Evolutionary conservation across 345 rosid genomes (phyloP), one percentile per base, ranked within the genome.

Genomic region (Populus euphratica): DNA sequence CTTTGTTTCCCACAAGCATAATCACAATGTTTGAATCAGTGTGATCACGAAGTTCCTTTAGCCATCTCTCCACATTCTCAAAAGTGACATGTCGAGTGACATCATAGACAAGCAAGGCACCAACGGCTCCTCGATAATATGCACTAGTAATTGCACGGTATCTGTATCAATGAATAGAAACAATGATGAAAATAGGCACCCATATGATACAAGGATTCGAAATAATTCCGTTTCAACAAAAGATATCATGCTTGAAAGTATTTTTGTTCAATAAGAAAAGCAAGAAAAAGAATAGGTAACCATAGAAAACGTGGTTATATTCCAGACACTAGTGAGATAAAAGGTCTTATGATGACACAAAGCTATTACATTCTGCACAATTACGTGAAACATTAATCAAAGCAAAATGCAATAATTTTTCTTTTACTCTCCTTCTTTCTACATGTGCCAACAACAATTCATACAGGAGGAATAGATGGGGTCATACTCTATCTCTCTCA

Each of bases 1-100:
- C 82, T 75, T 80, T 80, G 79, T 80, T 80, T 17, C 79, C 79
- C 44, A 80, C 82, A 6, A 80, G 82, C 82, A 80, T 80, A 38
- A 80, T 75, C 38, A 80, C 82, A 36, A 80, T 80, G 78, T 70
- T 80, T 39, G 79, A 70, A 35, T 80, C 82, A 3, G 82, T 80
- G 47, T 80, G 82, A 36, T 80, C 82, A 8, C 79, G 64, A 39
- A 80, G 82, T 64, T 80, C 82, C 82, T 80, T 80, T 65, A 80
- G 39, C 82, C 82, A 80, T 75, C 82, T 80, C 75, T 80, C 82
- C 44, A 80, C 78, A 27, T 80, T 80, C 71, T 80, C 78, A 47
- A 80, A 80, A 39, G 82, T 80, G 54, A 80, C 82, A 69, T 80
- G 78, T 36, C 82, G 67, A 50, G 82, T 80, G 13, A 75, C 82